phyloP scores from a whole-genome alignment of 148 eudicot species.

The Cornus kousa region DNA sequence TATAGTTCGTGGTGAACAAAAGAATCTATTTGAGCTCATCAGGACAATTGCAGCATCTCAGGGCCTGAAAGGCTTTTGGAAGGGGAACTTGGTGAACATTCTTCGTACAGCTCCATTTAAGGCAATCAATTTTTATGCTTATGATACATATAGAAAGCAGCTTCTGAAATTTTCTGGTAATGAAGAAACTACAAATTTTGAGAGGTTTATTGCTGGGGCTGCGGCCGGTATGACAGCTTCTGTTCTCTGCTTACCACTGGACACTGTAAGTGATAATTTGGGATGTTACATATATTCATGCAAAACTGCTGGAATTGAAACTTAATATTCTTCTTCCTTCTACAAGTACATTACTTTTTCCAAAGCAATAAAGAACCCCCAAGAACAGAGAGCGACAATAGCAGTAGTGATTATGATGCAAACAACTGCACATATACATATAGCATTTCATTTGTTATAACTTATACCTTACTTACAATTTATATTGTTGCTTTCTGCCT shows the following conservation, averaged over 20 bases:
- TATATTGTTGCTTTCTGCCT: too few species aligned
- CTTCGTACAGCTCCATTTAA: constrained; percentile 71
- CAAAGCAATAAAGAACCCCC: neutral
- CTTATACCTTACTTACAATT: neutral
- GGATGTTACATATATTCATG: neutral
- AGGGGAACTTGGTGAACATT: constrained; percentile 68
- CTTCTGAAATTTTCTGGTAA: constrained; percentile 38
- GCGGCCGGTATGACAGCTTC: constrained; percentile 78
- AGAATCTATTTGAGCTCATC: constrained; percentile 46
- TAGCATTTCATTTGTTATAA: neutral
- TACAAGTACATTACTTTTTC: neutral
- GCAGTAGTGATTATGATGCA: neutral
- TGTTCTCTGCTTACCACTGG: constrained; percentile 65
- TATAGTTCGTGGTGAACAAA: constrained; percentile 70
- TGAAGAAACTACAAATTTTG: constrained; percentile 46
- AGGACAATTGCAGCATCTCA: constrained; percentile 47
- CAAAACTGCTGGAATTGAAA: neutral
- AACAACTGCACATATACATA: neutral
- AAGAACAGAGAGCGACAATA: neutral
- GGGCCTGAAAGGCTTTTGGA: constrained; percentile 71
- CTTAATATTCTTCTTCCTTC: neutral
- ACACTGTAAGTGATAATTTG: constrained; percentile 49
- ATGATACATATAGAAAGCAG: constrained; percentile 61
- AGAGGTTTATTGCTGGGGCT: constrained; percentile 70
- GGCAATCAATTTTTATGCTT: constrained; percentile 64